Evolutionary conservation across 345 rosid genomes (phyloP), one percentile per base, ranked within the genome.

Genomic region (Dimocarpus longan): DNA sequence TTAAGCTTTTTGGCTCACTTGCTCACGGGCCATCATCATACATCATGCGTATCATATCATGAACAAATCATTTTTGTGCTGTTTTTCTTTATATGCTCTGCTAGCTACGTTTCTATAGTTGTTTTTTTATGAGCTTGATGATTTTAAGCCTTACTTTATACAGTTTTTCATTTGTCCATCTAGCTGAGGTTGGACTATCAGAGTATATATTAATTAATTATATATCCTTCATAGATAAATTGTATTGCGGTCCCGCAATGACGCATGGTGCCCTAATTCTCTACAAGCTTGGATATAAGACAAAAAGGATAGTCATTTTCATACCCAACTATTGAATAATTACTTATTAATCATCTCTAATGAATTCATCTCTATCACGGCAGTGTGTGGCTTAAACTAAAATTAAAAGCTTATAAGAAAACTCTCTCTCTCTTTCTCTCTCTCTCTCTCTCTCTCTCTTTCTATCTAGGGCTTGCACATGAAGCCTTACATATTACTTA

Each of bases 261-360:
- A 78, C 77, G 70, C 65, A 66, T 50, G 57, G 76, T 77, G 63
- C 78, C 82, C 83, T 82, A 82, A 79, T 74, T 80, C 76, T 76
- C 52, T 74, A 57, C 84, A 77, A 80, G 74, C 74, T 79, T 75
- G 60, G 71, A 79, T 81, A 57, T 54, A 54, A 75, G 88, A 88
- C 88, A 79, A 80, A 59, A 79, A 60, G 80, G 80, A 72, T 77
- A 67, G 84, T 89, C 89, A 78, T 74, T 86, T 44, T 86, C 88
- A 44, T 57, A 54, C 48, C 82, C 87, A 80, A 78, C 21, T 60
- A 60, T 70, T 50, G 68, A 57, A 76, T n/a, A 74, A 65, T 66
- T 73, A 50, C 21, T 48, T 71, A 13, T 57, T 56, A 21, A 57
- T 57, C 7, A 57, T 18, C 24, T 57, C 24, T 46, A 24, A 67